These are phyloP conservation scores for Periconia digitata DNA, from an alignment of 2,329 filamentous ascomycete species.

Conservation along the genomic window DNA sequence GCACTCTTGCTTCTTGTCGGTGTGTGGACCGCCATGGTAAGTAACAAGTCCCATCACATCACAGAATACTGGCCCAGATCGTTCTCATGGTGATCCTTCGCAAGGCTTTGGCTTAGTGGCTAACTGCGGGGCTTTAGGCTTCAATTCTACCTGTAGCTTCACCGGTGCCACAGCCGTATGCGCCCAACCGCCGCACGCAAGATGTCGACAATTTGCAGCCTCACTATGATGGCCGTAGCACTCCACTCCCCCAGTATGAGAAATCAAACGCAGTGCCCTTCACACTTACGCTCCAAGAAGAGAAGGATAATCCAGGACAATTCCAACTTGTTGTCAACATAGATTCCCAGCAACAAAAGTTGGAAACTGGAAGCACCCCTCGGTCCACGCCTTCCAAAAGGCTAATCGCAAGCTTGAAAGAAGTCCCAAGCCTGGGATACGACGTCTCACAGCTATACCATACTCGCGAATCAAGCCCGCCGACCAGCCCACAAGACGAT, in stretches of 20 bases:
- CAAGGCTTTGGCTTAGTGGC: background rate
- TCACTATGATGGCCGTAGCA: slow-evolving; percentile 21
- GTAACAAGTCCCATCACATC: background rate
- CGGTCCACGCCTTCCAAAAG: slow-evolving; percentile 12
- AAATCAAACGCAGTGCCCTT: slow-evolving; percentile 29
- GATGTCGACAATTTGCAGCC: slow-evolving; percentile 14
- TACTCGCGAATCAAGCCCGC: slow-evolving; percentile 25
- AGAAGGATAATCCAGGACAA: slow-evolving; percentile 31
- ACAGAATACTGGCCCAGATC: background rate
- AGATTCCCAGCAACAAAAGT: slow-evolving; percentile 14
- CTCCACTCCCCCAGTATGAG: slow-evolving; percentile 31
- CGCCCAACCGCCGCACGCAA: slow-evolving; percentile 9
- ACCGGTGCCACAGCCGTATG: slow-evolving; percentile 18
- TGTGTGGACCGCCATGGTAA: slow-evolving; percentile 21
- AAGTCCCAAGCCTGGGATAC: slow-evolving; percentile 17
- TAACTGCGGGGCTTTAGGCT: slow-evolving; percentile 14
- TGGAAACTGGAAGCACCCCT: slow-evolving; percentile 5
- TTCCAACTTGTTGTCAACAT: slow-evolving; percentile 35
- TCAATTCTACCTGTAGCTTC: slow-evolving; percentile 26
- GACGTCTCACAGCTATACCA: slow-evolving; percentile 20
- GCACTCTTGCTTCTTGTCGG: slow-evolving; percentile 15
- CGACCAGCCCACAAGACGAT: slow-evolving; percentile 25
- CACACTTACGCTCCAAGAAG: slow-evolving; percentile 33
- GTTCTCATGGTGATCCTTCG: background rate
- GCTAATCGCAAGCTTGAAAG: slow-evolving; percentile 14